A percentile compares a stretch with the other conserved stretches of the same genome.
Evolutionary conservation across 2,329 filamentous ascomycete species (phyloP).

Genomic region (Scedosporium aurantiacum): DNA sequence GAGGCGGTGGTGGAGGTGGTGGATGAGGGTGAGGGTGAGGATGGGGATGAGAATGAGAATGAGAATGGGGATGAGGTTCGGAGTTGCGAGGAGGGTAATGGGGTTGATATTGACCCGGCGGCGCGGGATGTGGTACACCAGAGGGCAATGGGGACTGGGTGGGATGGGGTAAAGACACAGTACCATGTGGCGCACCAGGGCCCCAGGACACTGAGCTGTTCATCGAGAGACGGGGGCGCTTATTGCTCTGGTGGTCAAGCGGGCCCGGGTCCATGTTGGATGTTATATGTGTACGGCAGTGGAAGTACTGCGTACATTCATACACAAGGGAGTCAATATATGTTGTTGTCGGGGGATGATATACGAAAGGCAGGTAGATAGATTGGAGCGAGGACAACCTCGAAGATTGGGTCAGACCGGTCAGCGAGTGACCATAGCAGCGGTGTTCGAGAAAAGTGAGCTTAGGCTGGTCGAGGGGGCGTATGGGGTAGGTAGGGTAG

Average conservation of each 20-base stretch:
- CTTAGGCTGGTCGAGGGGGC: conserved; percentile 12
- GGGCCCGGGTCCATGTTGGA: conserved; percentile 48
- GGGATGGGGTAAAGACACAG: conserved; percentile 36
- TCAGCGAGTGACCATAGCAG: conserved; percentile 13
- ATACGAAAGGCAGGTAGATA: conserved; percentile 11
- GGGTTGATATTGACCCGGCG: conserved; percentile 25
- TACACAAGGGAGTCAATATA: conserved; percentile 12
- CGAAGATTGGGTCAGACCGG: conserved; percentile 9
- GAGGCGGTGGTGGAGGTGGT: conserved; percentile 10
- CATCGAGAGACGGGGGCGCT: conserved; percentile 45
- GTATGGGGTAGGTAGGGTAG: conserved; percentile 1
- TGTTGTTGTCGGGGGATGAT: conserved; percentile 7
- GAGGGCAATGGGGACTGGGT: conserved; percentile 20
- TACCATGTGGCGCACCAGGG: conserved; percentile 34
- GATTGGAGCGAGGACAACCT: conserved; percentile 6
- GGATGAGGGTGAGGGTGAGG: conserved; percentile 14
- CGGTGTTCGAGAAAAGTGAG: conserved; percentile 23
- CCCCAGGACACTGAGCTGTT: conserved; percentile 30
- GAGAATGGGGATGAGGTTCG: conserved; percentile 16
- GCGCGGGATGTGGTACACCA: conserved; percentile 18
- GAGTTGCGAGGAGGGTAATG: conserved; percentile 25
- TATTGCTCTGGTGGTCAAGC: conserved; percentile 34
- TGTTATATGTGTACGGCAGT: conserved; percentile 23
- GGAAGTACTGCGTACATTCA: conserved; percentile 20
- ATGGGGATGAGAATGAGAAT: conserved; percentile 15